Evolutionary conservation across 306 rosid species (phyloP).

Genomic region (Crataegus laevigata): DNA sequence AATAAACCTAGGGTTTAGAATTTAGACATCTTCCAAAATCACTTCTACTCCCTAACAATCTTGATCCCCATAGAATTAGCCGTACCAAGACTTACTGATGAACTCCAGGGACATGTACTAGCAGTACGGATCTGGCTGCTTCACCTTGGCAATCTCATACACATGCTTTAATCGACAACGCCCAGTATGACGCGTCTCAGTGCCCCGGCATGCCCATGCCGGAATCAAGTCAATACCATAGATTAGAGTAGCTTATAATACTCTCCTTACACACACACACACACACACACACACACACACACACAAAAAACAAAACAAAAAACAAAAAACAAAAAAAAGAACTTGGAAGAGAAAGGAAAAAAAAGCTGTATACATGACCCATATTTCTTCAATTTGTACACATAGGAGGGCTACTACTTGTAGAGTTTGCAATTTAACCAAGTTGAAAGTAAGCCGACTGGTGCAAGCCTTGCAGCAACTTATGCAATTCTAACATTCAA

Average conservation of each 20-base stretch:
- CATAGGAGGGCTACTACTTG: not conserved
- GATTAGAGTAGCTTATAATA: too few relatives aligned
- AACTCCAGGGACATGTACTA: conserved; percentile 65
- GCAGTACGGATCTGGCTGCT: conserved; percentile 67
- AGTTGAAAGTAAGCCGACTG: conserved; percentile 2
- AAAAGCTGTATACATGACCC: not conserved
- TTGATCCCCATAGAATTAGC: conserved; percentile 68
- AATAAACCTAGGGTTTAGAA: not conserved
- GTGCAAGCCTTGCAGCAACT: not conserved
- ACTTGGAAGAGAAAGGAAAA: too few relatives aligned
- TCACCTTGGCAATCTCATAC: conserved; percentile 72
- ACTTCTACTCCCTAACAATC: conserved; percentile 65
- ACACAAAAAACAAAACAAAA: too few relatives aligned
- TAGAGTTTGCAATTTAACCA: not conserved
- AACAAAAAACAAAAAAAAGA: not conserved
- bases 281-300: too few relatives aligned
- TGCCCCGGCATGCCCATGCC: conserved; percentile 75
- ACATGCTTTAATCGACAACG: conserved; percentile 55
- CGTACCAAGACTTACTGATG: conserved; percentile 67
- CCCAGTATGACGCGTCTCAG: conserved; percentile 34
- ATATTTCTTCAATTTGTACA: not conserved
- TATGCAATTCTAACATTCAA: not conserved
- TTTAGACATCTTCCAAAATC: not conserved
- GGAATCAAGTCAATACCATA: conserved; percentile 9
- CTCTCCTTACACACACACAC: too few relatives aligned